These are phyloP conservation scores for Protomyces pachydermus DNA, from an alignment of 1,139 yeast genomes.

Conservation along the genomic window DNA sequence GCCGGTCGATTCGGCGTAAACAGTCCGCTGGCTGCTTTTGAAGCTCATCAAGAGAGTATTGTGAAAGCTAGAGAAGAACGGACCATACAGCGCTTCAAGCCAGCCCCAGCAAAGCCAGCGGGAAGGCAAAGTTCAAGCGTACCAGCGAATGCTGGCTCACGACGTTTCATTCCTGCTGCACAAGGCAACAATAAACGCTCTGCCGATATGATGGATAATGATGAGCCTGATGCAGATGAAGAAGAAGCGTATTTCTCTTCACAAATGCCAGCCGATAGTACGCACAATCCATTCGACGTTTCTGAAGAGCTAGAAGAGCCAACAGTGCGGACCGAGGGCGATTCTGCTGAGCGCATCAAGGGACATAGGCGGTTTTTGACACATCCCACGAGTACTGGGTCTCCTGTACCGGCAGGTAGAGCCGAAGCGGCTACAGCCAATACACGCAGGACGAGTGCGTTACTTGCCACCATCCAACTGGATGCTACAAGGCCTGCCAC, in stretches of 20 bases:
- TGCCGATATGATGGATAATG: background rate
- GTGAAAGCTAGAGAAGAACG: background rate
- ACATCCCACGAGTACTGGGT: background rate
- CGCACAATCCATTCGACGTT: conserved; percentile 22
- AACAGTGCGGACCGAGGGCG: background rate
- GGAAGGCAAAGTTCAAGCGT: background rate
- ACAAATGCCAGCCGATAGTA: background rate
- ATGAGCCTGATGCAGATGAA: background rate
- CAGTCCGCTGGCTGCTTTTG: background rate
- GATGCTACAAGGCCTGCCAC: background rate
- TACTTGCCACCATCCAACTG: background rate
- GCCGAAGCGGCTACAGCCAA: background rate
- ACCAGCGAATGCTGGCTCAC: background rate
- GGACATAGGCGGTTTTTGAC: background rate
- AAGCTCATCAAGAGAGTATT: background rate
- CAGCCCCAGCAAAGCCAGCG: background rate
- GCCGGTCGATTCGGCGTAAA: background rate
- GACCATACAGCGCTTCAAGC: background rate
- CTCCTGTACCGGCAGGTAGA: background rate
- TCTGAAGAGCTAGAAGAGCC: conserved; percentile 26
- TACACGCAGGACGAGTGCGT: background rate
- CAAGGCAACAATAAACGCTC: background rate
- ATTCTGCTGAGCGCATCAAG: background rate
- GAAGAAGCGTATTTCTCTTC: background rate
- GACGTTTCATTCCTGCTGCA: background rate